Evolutionary conservation across 116 monocot species (phyloP), one percentile per base, ranked within the genome.

Genomic region (Posidonia oceanica): DNA sequence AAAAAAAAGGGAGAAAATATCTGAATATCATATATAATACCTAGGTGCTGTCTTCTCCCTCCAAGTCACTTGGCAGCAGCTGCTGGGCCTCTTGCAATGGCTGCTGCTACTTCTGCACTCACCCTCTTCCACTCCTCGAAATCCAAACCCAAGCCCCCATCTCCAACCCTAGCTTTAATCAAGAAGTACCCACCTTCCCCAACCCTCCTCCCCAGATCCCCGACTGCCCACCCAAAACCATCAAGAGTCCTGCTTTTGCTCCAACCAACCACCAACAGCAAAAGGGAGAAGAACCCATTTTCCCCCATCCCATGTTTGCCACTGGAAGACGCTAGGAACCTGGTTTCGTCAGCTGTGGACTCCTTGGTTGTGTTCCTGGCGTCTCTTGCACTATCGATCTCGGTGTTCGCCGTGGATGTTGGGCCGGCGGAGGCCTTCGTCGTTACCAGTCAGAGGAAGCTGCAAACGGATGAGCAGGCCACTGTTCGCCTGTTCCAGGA

Each of bases 401-500:
- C 83, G 2, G 57, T 99, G 14, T 53, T 87, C 42, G 63, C 79
- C 38, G 52, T 78, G 36, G 80, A 88, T 54, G 80, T 82, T 20
- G 83, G 72, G 52, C 18, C 87, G 2, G 86, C 93, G 8, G 75
- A 82, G 55, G 93, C 86, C 42, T 93, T 93, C 79, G 84, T 88
- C 12, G 80, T 84, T 16, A 74, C 79, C 21, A 21, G 82, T 7
- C 79, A 86, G 41, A 76, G 90, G 72, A 99, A 83, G 80, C 86
- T 99, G 23, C 98, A 99, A 77, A 42, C 87, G 21, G 98, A 99
- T 66, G 93, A 99, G 79, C 84, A 86, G 66, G 90, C 98, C 48
- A 99, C 98, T 12, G 98, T 99, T 3, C 77, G 83, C 17, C 78
- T 99, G 55, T 99, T 99, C 81, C 85, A 93, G 83, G 86, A 87